Base-by-base conservation (phyloP, 2,329 filamentous ascomycete genomes). In the Lecanoromycetidae sp. region DNA sequence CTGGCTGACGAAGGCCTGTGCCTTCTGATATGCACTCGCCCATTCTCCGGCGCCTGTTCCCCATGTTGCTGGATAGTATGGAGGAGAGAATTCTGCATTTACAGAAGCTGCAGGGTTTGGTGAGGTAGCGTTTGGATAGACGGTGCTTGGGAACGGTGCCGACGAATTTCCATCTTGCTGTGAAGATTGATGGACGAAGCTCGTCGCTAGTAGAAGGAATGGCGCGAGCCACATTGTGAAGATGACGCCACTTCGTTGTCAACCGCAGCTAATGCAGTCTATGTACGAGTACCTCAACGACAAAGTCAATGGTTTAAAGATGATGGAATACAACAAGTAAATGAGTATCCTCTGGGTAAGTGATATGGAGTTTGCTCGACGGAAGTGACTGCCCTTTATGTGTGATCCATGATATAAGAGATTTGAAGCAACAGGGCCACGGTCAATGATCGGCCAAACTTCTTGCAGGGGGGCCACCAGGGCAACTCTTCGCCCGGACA, bases 21-120 rank as follows among this genome's bases (percentile, higher is more conserved):
- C 88, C 63, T 83, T 80, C 17, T 66, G 68, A 56, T 94, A 88
- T 32, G 87, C 86, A 5, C 78, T 75, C 45, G 76, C 72, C 87
- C 87, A 94, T 36, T 75, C 68, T 9, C 83, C 84, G 5, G 76
- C 63, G 15, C 84, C 82, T 53, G 84, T 76, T 67, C 82, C 82
- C 86, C 87, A 94, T 68, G 87, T 87, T 23, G 85, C 88, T 1
- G 87, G 87, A 59, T 94, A 94, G 59, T 75, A 76, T 2, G 86
- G 84, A 36, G 76, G 76, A 20, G 76, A 79, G 46, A 50, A 49
- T 8, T 32, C 39, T n/a, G 44, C 22, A 44, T 41, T 35, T 6
- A 22, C 41, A 2, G 41, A 20, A 23, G 50, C 44, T 15, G 41
- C 48, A 17, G 52, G 50, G 35, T 54, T 29, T 9, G 52, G 48